phyloP scores from a whole-genome alignment of 2,329 filamentous ascomycete species.

The Fusarium illudens region DNA sequence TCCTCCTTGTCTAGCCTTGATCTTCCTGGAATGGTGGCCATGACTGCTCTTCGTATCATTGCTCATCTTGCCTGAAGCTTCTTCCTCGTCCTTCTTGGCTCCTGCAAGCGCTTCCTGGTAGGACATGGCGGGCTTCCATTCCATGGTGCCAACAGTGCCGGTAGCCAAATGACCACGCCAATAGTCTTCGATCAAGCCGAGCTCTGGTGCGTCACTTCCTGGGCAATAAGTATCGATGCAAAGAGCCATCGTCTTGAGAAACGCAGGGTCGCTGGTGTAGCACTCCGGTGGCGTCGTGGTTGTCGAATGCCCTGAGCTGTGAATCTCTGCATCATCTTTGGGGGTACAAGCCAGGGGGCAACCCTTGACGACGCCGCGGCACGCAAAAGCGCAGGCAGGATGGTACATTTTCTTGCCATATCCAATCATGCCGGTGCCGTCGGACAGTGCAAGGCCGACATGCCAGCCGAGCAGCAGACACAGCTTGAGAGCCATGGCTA shows the following conservation, averaged over 20 bases:
- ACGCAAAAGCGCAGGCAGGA: slow-evolving; percentile 49
- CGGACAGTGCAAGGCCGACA: slow-evolving; percentile 4
- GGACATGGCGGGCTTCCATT: slow-evolving; percentile 39
- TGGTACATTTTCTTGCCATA: slow-evolving; percentile 49
- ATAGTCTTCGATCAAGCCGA: slow-evolving; percentile 37
- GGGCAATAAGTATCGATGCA: slow-evolving; percentile 48
- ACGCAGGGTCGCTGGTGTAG: slow-evolving; percentile 42
- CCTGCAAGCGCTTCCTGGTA: slow-evolving; percentile 41
- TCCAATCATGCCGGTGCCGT: slow-evolving; percentile 46
- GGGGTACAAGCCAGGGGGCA: slow-evolving; percentile 46
- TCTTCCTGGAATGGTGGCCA: neutral
- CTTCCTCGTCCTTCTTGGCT: slow-evolving; percentile 35
- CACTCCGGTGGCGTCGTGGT: slow-evolving; percentile 40
- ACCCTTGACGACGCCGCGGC: slow-evolving; percentile 42
- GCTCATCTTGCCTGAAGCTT: neutral
- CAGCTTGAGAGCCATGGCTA: neutral
- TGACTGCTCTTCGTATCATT: neutral
- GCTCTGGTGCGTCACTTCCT: slow-evolving; percentile 25
- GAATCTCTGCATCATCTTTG: slow-evolving; percentile 15
- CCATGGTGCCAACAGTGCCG: slow-evolving; percentile 37
- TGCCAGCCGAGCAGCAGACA: neutral
- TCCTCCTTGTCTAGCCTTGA: slow-evolving; percentile 20
- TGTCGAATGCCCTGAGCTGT: slow-evolving; percentile 38
- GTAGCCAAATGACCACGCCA: slow-evolving; percentile 44
- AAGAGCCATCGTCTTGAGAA: slow-evolving; percentile 46